Conservation (phyloP, 495 filamentous ascomycete genomes). For the Penicillium tannophilum region DNA sequence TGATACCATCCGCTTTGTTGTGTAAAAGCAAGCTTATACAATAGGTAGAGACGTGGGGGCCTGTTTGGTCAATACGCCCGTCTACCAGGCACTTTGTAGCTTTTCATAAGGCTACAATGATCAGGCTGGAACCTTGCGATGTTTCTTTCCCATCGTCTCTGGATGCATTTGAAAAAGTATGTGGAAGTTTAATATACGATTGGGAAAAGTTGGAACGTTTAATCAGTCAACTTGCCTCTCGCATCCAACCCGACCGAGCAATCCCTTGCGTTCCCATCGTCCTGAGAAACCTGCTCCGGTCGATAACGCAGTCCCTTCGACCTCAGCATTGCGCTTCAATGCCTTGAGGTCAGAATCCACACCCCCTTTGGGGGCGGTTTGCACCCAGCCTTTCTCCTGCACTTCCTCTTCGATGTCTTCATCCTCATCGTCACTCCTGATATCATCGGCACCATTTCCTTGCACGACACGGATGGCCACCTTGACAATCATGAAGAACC, state of each 20-base stretch:
- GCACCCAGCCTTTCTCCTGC: not conserved
- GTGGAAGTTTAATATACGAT: not conserved
- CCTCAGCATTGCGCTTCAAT: not conserved
- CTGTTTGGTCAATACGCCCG: not conserved
- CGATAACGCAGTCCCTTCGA: not conserved
- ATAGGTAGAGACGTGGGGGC: not conserved
- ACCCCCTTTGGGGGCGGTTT: not conserved
- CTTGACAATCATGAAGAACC: not conserved
- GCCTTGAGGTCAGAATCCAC: not conserved
- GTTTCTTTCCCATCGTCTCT: not conserved
- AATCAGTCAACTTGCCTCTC: not conserved
- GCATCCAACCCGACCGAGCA: not conserved
- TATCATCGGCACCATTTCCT: not conserved
- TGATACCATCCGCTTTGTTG: not conserved
- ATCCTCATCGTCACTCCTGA: not conserved
- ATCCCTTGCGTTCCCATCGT: not conserved
- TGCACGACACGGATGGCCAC: not conserved
- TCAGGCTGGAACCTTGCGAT: not conserved
- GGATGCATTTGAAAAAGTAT: not conserved
- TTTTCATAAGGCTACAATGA: not conserved
- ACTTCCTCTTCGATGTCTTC: not conserved
- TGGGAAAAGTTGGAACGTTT: not conserved
- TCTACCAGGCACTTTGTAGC: not conserved
- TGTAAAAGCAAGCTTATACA: not conserved
- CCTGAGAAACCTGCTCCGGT: not conserved